These are phyloP conservation scores for Tubosaeta sp. DNA, from an alignment of 768 basidiomycete genomes.

Conservation along the genomic window DNA sequence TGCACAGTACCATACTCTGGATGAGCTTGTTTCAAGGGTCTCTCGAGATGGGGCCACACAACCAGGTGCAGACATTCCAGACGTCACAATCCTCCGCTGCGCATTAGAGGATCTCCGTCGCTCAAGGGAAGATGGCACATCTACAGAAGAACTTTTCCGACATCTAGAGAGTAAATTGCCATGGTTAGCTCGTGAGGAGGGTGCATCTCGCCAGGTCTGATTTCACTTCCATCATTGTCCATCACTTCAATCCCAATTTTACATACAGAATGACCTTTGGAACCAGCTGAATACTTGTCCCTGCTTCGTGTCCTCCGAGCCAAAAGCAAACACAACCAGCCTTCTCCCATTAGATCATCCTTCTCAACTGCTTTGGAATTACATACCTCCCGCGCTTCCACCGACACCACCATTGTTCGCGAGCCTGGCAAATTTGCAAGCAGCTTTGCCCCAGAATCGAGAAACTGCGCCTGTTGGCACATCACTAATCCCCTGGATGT, in stretches of 20 bases:
- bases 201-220: slow-evolving; percentile 51
- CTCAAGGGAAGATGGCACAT: slow-evolving; percentile 38
- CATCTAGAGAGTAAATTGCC: slow-evolving; percentile 54
- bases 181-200: slow-evolving; percentile 53
- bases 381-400: slow-evolving; percentile 28
- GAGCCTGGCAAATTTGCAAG: slow-evolving; percentile 17
- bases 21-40: slow-evolving; percentile 30
- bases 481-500: slow-evolving; percentile 21
- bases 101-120: slow-evolving; percentile 48
- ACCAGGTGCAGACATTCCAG: slow-evolving; percentile 35
- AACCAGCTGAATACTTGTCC: slow-evolving; percentile 48
- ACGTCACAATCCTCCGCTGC: slow-evolving; percentile 59
- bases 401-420: slow-evolving; percentile 28
- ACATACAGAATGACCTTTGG: slow-evolving; percentile 51
- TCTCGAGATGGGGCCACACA: slow-evolving; percentile 12
- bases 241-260: neutral
- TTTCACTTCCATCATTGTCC: neutral
- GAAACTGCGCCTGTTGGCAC: slow-evolving; percentile 7
- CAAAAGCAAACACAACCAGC: slow-evolving; percentile 4
- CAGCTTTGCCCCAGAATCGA: slow-evolving; percentile 19
- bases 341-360: slow-evolving; percentile 12
- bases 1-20: slow-evolving; percentile 42
- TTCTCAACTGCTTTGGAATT: slow-evolving; percentile 36
- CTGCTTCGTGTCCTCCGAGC: slow-evolving; percentile 42
- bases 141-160: slow-evolving; percentile 57